A percentile compares a stretch with the other conserved stretches of the same genome.
phyloP scores from a whole-genome alignment of 441 rosid genomes.

The Sinapis alba region DNA sequence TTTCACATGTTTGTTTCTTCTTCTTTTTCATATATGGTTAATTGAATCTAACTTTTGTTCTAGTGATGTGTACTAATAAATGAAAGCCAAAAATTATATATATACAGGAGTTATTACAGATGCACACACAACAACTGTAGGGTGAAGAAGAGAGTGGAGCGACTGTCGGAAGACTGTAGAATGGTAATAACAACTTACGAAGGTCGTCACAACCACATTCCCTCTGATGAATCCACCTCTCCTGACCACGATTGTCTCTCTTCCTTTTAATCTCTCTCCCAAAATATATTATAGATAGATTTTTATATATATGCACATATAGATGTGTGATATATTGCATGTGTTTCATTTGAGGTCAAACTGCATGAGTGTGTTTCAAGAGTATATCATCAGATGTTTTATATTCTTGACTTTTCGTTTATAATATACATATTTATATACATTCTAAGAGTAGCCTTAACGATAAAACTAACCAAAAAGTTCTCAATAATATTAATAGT shows the following conservation, averaged over 20 bases:
- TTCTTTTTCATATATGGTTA: background rate
- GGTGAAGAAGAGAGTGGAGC: slow-evolving; percentile 95
- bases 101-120: slow-evolving; percentile 80
- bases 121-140: slow-evolving; percentile 88
- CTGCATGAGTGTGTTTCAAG: slow-evolving; percentile 12
- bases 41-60: background rate
- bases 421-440: too few relatives aligned
- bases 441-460: too few relatives aligned
- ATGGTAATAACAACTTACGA: slow-evolving; percentile 99
- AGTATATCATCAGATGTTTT: slow-evolving; percentile 1
- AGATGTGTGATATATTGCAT: slow-evolving; percentile 18
- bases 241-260: slow-evolving; percentile 78
- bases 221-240: slow-evolving; percentile 81
- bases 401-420: background rate
- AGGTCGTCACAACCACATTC: slow-evolving; percentile 95
- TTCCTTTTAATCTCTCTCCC: slow-evolving; percentile 50
- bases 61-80: slow-evolving; percentile 4
- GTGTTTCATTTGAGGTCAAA: background rate
- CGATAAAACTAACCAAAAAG: too few relatives aligned
- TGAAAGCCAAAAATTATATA: background rate
- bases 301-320: background rate
- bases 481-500: too few relatives aligned
- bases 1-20: background rate
- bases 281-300: slow-evolving; percentile 7
- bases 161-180: slow-evolving; percentile 91